Percentiles rank a stretch among this genome's conserved stretches.
Evolutionary conservation across 345 rosid species (phyloP).

Genomic region (Brassica rapa): DNA sequence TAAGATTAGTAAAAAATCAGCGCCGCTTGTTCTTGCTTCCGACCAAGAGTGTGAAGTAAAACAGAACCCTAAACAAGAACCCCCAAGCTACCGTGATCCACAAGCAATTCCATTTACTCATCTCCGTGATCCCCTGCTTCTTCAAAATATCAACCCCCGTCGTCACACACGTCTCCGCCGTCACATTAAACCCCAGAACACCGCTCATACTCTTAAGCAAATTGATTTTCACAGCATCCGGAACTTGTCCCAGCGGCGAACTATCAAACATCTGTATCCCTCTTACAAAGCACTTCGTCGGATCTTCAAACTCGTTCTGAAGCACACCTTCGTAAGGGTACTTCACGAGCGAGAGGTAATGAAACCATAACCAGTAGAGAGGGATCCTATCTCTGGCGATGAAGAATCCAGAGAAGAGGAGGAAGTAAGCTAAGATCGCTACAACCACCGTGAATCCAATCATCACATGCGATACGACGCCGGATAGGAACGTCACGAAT

Average conservation of each 20-base stretch:
- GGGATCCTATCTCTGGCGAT: slow-evolving; percentile 75
- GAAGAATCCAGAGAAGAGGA: slow-evolving; percentile 93
- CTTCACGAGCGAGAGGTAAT: slow-evolving; percentile 82
- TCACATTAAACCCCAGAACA: slow-evolving; percentile 60
- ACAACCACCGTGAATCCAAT: slow-evolving; percentile 82
- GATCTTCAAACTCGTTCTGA: slow-evolving; percentile 64
- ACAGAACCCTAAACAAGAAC: slow-evolving; percentile 72
- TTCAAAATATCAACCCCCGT: slow-evolving; percentile 60
- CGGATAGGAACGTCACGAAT: slow-evolving; percentile 82
- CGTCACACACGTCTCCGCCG: slow-evolving; percentile 72
- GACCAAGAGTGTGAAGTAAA: slow-evolving; percentile 67
- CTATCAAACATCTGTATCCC: slow-evolving; percentile 85
- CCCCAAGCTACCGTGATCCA: slow-evolving; percentile 93
- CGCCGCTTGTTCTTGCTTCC: slow-evolving; percentile 94
- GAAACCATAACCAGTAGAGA: slow-evolving; percentile 84
- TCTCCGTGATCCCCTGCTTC: slow-evolving; percentile 66
- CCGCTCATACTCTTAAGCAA: slow-evolving; percentile 59
- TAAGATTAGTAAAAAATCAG: slow-evolving; percentile 27
- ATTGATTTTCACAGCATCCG: slow-evolving; percentile 50
- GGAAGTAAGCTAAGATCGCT: slow-evolving; percentile 77
- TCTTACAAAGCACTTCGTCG: slow-evolving; percentile 61
- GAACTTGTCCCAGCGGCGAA: slow-evolving; percentile 60
- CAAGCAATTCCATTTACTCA: slow-evolving; percentile 79
- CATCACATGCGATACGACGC: slow-evolving; percentile 83
- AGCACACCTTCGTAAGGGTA: slow-evolving; percentile 74